A percentile compares a stretch with the other conserved stretches of the same genome.
Conservation (phyloP, 305 asterid genomes). For the Fraxinus xanthoxyloides region DNA sequence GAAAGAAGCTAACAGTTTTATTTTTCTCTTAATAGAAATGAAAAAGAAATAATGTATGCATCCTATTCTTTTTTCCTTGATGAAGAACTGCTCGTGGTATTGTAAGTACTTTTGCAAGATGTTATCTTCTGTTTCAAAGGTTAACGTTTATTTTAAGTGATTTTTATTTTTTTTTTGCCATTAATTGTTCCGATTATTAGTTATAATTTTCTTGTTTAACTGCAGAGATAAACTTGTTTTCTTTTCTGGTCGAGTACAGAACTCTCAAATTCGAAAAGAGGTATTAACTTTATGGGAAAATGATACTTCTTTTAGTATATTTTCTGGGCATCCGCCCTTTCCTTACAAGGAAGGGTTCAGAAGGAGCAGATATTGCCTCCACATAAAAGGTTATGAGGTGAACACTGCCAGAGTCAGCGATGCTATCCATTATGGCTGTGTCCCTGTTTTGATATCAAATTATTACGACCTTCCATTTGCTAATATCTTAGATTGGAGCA, state of each 20-base stretch:
- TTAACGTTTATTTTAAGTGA: background rate
- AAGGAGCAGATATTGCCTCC: conserved; percentile 72
- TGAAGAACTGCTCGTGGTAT: background rate
- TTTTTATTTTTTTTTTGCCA: background rate
- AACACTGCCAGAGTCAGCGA: conserved; percentile 79
- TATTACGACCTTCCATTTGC: conserved; percentile 81
- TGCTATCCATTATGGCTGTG: conserved; percentile 70
- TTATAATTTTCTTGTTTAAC: conserved; percentile 7
- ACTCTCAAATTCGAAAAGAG: conserved; percentile 50
- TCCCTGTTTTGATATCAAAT: conserved; percentile 69
- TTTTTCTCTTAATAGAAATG: background rate
- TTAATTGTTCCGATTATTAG: background rate
- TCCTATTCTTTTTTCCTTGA: background rate
- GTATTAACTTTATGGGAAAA: conserved; percentile 52
- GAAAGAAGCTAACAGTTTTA: background rate
- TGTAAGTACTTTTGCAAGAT: background rate
- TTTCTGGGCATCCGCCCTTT: conserved; percentile 45
- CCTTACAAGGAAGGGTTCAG: conserved; percentile 66
- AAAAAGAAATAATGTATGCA: background rate
- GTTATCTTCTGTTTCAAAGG: background rate
- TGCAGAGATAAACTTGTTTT: conserved; percentile 58
- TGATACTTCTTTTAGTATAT: conserved; percentile 52
- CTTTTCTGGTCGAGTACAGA: conserved; percentile 73
- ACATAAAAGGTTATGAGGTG: conserved; percentile 76
- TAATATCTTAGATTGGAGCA: conserved; percentile 63